These are phyloP conservation scores for Paraphoma chrysanthemicola DNA, from an alignment of 2,329 filamentous ascomycete genomes.

Conservation along the genomic window DNA sequence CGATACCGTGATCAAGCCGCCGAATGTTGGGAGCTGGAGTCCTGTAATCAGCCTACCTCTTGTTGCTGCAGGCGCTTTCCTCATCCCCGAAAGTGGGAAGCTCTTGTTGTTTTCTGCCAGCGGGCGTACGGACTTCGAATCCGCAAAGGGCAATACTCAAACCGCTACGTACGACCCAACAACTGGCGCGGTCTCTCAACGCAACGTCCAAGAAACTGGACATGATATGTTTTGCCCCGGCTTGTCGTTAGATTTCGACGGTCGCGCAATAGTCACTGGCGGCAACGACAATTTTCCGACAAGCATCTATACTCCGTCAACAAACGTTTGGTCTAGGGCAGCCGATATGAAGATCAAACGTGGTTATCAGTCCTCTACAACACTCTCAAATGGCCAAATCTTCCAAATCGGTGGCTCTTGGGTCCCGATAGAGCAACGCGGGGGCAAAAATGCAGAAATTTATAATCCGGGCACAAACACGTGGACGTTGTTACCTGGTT, in stretches of 20 bases:
- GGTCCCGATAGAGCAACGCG: conserved; percentile 51
- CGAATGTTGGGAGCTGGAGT: no score
- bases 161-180: neutral
- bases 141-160: neutral
- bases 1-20: no score
- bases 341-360: conserved; percentile 63
- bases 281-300: conserved; percentile 59
- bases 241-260: conserved; percentile 57
- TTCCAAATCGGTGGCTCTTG: conserved; percentile 68
- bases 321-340: conserved; percentile 56
- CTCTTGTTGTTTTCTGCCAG: no score
- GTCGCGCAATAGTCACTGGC: conserved; percentile 61
- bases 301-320: conserved; percentile 50
- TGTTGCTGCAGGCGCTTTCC: no score
- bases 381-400: conserved; percentile 60
- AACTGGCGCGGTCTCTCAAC: conserved; percentile 2
- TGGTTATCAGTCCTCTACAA: conserved; percentile 63
- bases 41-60: no score
- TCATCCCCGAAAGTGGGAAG: no score
- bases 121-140: no score
- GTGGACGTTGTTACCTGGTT: conserved; percentile 28
- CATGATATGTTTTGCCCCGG: conserved; percentile 67
- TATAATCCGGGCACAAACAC: conserved; percentile 27
- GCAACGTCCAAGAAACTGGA: conserved; percentile 53
- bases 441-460: conserved; percentile 63